phyloP scores from a whole-genome alignment of 2,329 filamentous ascomycete species.

The Sporothrix sp. region DNA sequence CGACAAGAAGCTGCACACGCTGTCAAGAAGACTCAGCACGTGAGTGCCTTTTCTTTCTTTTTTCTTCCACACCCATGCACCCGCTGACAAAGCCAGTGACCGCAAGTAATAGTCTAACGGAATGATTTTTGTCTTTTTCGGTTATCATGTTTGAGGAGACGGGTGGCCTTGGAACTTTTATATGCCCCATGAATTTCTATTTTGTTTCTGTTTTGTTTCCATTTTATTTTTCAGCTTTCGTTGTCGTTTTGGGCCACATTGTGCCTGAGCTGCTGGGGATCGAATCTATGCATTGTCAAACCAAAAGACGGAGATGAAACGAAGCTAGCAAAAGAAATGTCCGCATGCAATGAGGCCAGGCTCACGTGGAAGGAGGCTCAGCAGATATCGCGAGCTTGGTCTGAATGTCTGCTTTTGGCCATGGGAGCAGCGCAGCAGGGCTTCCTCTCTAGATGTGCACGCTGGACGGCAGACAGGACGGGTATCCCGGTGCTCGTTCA shows the following conservation, averaged over 20 bases:
- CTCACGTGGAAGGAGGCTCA: no score
- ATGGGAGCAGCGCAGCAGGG: no score
- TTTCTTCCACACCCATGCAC: no score
- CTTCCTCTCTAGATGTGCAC: no score
- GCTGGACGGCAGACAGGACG: no score
- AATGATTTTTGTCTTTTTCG: not conserved
- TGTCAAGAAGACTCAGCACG: constrained; percentile 93
- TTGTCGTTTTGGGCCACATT: not conserved
- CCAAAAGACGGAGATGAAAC: no score
- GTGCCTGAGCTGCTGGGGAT: not conserved
- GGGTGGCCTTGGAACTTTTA: not conserved
- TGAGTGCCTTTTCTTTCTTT: constrained; percentile 46
- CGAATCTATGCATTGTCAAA: constrained; percentile 4
- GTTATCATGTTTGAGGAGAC: not conserved
- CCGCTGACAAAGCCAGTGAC: no score
- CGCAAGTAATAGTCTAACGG: constrained; percentile 15
- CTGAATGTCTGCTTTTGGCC: no score
- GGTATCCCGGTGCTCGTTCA: no score
- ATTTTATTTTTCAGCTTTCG: not conserved
- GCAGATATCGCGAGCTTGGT: no score
- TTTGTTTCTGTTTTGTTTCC: not conserved
- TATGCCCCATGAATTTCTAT: not conserved
- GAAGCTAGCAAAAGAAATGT: no score
- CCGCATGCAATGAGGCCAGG: no score
- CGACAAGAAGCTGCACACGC: constrained; percentile 73